A percentile compares a stretch with the other conserved stretches of the same genome.
These are phyloP conservation scores for Zelonia costaricensis DNA, from an alignment of 208 protist species.

Conservation along the genomic window DNA sequence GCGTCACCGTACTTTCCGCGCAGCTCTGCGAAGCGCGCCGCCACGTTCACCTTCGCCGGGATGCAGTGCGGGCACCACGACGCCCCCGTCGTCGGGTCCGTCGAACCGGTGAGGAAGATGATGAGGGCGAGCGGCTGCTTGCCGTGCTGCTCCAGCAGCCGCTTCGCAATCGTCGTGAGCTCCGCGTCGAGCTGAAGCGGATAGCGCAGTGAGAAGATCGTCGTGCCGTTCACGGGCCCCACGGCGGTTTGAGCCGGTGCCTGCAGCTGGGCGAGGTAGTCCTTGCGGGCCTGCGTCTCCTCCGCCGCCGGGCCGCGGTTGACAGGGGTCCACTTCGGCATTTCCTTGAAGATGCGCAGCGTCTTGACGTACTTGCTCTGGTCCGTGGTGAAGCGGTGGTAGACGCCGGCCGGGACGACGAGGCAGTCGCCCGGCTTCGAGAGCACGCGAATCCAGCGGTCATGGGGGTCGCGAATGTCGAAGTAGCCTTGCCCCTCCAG, in stretches of 20 bases:
- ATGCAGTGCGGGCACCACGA: constrained; percentile 87
- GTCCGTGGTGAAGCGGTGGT: constrained; percentile 88
- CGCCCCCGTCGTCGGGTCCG: constrained; percentile 45
- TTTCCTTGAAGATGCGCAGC: constrained; percentile 80
- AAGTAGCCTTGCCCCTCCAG: constrained; percentile 82
- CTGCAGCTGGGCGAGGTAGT: constrained; percentile 38
- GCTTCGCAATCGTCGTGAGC: constrained; percentile 26
- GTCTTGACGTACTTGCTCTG: constrained; percentile 51
- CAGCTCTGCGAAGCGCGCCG: constrained; percentile 37
- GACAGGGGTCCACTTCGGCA: constrained; percentile 77
- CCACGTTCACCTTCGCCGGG: constrained; percentile 43
- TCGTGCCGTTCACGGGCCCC: constrained; percentile 13
- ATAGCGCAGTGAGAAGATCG: constrained; percentile 39
- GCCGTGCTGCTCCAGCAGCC: constrained; percentile 27
- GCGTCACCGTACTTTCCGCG: constrained; percentile 27
- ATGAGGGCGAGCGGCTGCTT: constrained; percentile 30
- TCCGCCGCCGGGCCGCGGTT: constrained; percentile 46
- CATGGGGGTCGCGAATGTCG: constrained; percentile 72
- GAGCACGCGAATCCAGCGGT: constrained; percentile 76
- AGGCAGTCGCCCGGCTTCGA: constrained; percentile 64
- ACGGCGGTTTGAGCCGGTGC: constrained; percentile 24
- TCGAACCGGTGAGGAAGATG: constrained; percentile 58
- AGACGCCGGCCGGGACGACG: constrained; percentile 76
- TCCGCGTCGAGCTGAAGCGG: constrained; percentile 34
- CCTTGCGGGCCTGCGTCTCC: constrained; percentile 31